phyloP scores from a whole-genome alignment of 352 stramenopile genomes.

The Globisporangium echinulatum region DNA sequence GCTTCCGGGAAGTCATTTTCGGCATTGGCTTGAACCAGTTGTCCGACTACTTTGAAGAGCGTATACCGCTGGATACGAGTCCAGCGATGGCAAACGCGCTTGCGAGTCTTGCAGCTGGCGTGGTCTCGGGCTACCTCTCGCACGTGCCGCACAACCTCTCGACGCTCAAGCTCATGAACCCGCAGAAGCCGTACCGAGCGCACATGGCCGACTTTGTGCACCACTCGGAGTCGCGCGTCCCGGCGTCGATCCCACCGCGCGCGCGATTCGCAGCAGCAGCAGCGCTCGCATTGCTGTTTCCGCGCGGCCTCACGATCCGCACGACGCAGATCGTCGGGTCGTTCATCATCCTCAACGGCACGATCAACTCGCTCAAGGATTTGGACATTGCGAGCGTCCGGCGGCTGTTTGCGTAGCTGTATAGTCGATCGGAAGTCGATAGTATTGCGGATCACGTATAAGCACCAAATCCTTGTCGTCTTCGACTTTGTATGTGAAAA shows the following conservation, averaged over 20 bases:
- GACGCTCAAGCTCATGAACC: constrained; percentile 94
- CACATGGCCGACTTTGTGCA: constrained; percentile 84
- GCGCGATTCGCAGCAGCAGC: constrained; percentile 62
- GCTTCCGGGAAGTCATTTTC: constrained; percentile 91
- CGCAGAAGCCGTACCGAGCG: constrained; percentile 75
- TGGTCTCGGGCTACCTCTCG: constrained; percentile 90
- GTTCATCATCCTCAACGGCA: constrained; percentile 93
- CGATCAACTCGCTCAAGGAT: constrained; percentile 88
- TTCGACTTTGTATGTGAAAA: no score
- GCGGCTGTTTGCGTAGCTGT: constrained; percentile 21
- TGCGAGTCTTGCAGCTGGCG: constrained; percentile 83
- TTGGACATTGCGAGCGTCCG: constrained; percentile 53
- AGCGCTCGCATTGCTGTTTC: constrained; percentile 79
- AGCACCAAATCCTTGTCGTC: no score
- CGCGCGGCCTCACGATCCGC: constrained; percentile 84
- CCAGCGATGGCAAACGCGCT: constrained; percentile 83
- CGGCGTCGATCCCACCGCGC: constrained; percentile 62
- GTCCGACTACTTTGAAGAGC: constrained; percentile 92
- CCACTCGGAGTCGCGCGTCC: constrained; percentile 78
- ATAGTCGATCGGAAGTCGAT: no score
- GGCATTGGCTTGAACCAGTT: constrained; percentile 92
- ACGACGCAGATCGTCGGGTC: constrained; percentile 90
- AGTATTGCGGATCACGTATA: no score
- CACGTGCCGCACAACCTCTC: constrained; percentile 95
- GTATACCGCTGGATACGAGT: constrained; percentile 59